Base-by-base conservation (phyloP, 2,329 filamentous ascomycete genomes). In the Calonectria hongkongensis region DNA sequence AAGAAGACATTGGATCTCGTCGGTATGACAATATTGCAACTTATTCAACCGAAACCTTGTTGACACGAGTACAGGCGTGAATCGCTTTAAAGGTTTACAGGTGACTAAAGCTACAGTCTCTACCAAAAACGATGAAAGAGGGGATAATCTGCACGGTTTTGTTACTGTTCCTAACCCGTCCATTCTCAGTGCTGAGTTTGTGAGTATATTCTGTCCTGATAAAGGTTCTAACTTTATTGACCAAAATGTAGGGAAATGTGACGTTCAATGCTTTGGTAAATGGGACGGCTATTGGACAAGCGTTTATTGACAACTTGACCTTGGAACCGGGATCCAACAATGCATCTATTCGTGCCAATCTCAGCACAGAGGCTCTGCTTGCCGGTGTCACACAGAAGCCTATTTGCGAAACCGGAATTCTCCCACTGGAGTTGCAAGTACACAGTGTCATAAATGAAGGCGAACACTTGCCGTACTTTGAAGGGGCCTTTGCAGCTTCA, bases 131-230 rank as follows among this genome's bases (percentile, higher is more conserved):
- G 64, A 66, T 21, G 27, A n/a, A 6, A 66, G 41, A 47, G 64
- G 64, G 6, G 64, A 66, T 7, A 56, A 66, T 27, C n/a, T 66
- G 15, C 50, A 58, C 15, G 64, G 64, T 5, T 45, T 21, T 41
- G 50, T 47, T 25, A 45, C 50, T 16, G 41, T 66, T 43, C 64
- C 64, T 8, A 66, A 66, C 15, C 64, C 48, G 4, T 66, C 64
- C 1, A 47, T 66, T 16, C 48, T 66, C 12, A 47, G 9, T 16
- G 48, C 50, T 16, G 48, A 66, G 13, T 21, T 66, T 43, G 50
- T 66, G 12, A 56, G 39, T 36, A 33, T 25, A 8, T 28, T 27
- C 10, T 2, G 4, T 21, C 1, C 5, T 27, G 12, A 60, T 21
- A 3, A 27, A 16, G 1, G 1, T 4, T 5, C 1, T 16, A 10